Evolutionary conservation across 768 basidiomycete genomes (phyloP).

Genomic region (Boletellus emodensis): DNA sequence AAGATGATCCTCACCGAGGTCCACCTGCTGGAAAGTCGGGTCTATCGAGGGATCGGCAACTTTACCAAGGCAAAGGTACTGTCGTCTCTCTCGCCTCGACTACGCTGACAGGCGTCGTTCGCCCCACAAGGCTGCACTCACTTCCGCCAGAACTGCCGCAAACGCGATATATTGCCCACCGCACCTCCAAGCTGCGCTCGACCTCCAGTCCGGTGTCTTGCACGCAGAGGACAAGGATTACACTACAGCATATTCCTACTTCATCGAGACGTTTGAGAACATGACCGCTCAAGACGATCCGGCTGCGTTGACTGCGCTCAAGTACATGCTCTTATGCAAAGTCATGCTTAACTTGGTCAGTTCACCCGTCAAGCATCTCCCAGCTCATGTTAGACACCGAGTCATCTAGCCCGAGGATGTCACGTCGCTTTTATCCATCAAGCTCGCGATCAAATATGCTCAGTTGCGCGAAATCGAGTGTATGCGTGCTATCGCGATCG

Average conservation of each 20-base stretch:
- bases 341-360: slow-evolving; percentile 93
- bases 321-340: slow-evolving; percentile 98
- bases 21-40: slow-evolving; percentile 87
- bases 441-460: slow-evolving; percentile 84
- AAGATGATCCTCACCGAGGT: slow-evolving; percentile 98
- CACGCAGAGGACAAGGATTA: slow-evolving; percentile 99
- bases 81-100: slow-evolving; percentile 8
- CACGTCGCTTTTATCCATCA: slow-evolving; percentile 77
- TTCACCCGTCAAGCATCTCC: slow-evolving; percentile 8
- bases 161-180: slow-evolving; percentile 94
- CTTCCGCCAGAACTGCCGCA: slow-evolving; percentile 88
- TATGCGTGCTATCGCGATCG: slow-evolving; percentile 91
- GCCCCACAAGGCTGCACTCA: slow-evolving; percentile 65
- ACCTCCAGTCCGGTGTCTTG: slow-evolving; percentile 73
- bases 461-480: slow-evolving; percentile 88
- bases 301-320: slow-evolving; percentile 75
- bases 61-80: slow-evolving; percentile 82
- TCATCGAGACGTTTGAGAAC: slow-evolving; percentile 95
- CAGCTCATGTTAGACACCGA: not conserved
- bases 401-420: slow-evolving; percentile 83
- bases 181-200: slow-evolving; percentile 55
- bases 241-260: slow-evolving; percentile 95
- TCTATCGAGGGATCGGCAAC: slow-evolving; percentile 87
- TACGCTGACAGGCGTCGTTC: not conserved
- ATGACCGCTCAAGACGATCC: slow-evolving; percentile 74